Evolutionary conservation across 2,329 filamentous ascomycete species (phyloP), one percentile per base, ranked within the genome.

Genomic region (Fusarium guadeloupense): DNA sequence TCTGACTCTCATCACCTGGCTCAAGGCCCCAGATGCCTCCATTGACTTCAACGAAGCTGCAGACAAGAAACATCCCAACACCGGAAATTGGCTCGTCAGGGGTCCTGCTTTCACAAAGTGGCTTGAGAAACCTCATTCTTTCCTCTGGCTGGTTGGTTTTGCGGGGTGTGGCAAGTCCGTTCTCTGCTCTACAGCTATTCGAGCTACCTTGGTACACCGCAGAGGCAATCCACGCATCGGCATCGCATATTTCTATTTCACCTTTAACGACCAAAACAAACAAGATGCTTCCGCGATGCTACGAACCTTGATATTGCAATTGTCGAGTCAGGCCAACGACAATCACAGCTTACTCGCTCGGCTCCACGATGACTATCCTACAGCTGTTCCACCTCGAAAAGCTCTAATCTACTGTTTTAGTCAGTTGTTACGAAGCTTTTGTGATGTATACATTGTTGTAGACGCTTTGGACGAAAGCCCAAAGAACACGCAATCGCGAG

Each of bases 181-280:
- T n/a, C n/a, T n/a, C n/a, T n/a, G n/a, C n/a, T n/a, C n/a, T n/a
- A n/a, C n/a, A n/a, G n/a, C n/a, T n/a, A n/a, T n/a, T n/a, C n/a
- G n/a, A n/a, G n/a, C n/a, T n/a, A n/a, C 69, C 2, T 60, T 58
- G 17, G 54, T 61, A 10, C 55, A 68, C 43, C 62, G 46, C 6
- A 54, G 38, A 13, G 67, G 58, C 12, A 67, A 66, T 17, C 56
- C 62, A 8, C 38, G 46, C 7, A 65, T 70, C 10, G 74, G 68
- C 1, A 42, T 78, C 12, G 72, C 69, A 2, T 77, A 74, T 55
- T 79, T 79, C 61, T 79, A 74, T 64, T 79, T 79, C 43, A 71
- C 74, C 4, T 78, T 77, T 57, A 74, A 72, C 37, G 75, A 78
- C 35, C 23, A 58, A 1, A 38, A 31, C 9, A 78, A 78, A 34